Conservation (phyloP, 164 flowering plant genomes). For the Platanus orientalis region DNA sequence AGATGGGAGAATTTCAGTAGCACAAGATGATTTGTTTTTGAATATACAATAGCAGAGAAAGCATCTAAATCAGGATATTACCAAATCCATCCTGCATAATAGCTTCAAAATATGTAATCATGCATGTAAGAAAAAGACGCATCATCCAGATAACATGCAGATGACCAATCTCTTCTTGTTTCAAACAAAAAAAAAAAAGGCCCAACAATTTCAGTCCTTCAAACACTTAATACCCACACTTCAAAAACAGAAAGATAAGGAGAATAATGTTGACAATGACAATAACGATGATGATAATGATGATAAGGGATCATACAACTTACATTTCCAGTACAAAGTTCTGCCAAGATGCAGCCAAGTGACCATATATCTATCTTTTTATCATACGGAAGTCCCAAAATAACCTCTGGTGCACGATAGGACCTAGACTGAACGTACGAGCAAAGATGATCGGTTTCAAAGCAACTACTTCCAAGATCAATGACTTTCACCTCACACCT, state of each 20-base stretch:
- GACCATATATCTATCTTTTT: conserved; percentile 97
- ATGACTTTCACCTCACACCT: conserved; percentile 98
- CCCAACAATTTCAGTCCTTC: not conserved
- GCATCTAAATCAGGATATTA: too few species aligned
- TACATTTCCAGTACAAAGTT: conserved; percentile 98
- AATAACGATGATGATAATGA: too few species aligned
- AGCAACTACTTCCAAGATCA: conserved; percentile 99
- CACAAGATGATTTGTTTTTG: too few species aligned
- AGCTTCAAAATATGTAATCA: too few species aligned
- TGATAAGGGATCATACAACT: conserved; percentile 31
- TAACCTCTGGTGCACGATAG: conserved; percentile 99
- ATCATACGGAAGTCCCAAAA: conserved; percentile 91
- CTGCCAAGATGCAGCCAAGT: conserved; percentile 98
- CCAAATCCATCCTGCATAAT: too few species aligned
- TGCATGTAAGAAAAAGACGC: too few species aligned
- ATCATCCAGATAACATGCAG: too few species aligned
- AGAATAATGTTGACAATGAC: too few species aligned
- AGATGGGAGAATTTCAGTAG: too few species aligned
- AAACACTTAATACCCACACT: not conserved
- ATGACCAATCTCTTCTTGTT: too few species aligned
- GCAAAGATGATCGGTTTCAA: conserved; percentile 98
- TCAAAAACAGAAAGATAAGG: too few species aligned
- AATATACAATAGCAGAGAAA: too few species aligned
- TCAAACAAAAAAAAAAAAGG: not conserved
- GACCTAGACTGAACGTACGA: conserved; percentile 99